A percentile compares a stretch with the other conserved stretches of the same genome.
Evolutionary conservation across 495 filamentous ascomycete species (phyloP).

Genomic region (Daldinia decipiens): DNA sequence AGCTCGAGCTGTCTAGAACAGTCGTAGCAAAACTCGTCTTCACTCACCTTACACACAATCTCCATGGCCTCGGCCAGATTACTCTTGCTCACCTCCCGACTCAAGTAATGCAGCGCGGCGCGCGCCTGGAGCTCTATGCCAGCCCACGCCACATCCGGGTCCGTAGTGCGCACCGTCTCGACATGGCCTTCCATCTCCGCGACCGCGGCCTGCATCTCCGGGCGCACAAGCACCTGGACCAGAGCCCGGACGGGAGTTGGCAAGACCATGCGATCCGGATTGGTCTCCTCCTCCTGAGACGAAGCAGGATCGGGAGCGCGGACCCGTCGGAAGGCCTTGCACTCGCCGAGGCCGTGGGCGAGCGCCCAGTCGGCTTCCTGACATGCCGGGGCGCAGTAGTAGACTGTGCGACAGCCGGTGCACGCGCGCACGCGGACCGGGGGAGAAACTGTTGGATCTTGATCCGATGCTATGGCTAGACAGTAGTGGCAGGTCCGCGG

Average conservation of each 20-base stretch:
- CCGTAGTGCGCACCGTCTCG: conserved; percentile 36
- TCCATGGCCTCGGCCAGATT: conserved; percentile 49
- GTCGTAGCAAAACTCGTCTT: background rate
- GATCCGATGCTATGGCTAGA: conserved; percentile 33
- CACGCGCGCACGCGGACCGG: conserved; percentile 55
- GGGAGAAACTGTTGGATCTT: conserved; percentile 4
- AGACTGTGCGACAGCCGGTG: conserved; percentile 57
- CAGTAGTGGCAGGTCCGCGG: conserved; percentile 57
- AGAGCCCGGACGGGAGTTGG: conserved; percentile 61
- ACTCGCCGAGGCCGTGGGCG: conserved; percentile 61
- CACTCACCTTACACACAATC: conserved; percentile 55
- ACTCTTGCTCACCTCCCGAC: conserved; percentile 42
- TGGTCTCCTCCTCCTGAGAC: background rate
- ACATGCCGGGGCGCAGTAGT: conserved; percentile 65
- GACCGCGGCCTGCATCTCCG: conserved; percentile 43
- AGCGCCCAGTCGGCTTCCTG: conserved; percentile 66
- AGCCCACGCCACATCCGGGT: conserved; percentile 18
- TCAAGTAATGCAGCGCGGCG: conserved; percentile 54
- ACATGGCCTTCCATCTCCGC: conserved; percentile 53
- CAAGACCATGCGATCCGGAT: conserved; percentile 15
- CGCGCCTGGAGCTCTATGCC: conserved; percentile 58
- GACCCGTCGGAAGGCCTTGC: conserved; percentile 55
- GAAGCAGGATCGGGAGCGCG: background rate
- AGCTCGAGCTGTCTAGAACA: too few relatives aligned
- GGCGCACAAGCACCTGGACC: conserved; percentile 55